Percentiles rank a stretch among this genome's conserved stretches.
Conservation (phyloP, 192 early-diverging fungal species). For the Podila horticola region DNA sequence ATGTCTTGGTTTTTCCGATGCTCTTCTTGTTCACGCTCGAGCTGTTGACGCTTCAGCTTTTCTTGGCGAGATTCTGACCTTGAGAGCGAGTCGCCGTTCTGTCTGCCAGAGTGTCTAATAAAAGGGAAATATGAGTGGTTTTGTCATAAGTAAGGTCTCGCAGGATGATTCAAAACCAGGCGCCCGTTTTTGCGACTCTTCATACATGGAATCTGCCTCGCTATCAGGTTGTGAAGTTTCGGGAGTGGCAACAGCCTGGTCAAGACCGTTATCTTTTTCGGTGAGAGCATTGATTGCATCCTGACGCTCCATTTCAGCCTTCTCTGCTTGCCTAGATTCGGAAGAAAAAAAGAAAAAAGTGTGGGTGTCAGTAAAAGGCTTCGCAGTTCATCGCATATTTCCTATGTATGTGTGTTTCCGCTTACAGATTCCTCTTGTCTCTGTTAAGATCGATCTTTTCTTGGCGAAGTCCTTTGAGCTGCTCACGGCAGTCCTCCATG, state of each 20-base stretch:
- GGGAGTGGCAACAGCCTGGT: slow-evolving; percentile 27
- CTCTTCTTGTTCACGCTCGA: slow-evolving; percentile 61
- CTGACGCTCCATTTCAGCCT: slow-evolving; percentile 56
- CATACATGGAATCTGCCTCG: neutral
- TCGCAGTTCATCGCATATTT: neutral
- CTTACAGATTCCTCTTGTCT: slow-evolving; percentile 73
- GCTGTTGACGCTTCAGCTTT: slow-evolving; percentile 55
- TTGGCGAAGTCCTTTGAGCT: slow-evolving; percentile 75
- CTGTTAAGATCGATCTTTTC: slow-evolving; percentile 77
- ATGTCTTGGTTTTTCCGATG: slow-evolving; percentile 52
- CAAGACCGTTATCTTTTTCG: slow-evolving; percentile 11
- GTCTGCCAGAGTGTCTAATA: neutral
- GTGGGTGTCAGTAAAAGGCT: too few relatives aligned
- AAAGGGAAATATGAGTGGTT: neutral
- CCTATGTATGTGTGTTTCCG: too few relatives aligned
- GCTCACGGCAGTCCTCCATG: slow-evolving; percentile 79
- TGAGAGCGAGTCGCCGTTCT: slow-evolving; percentile 12
- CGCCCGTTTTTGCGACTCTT: neutral
- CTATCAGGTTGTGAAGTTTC: slow-evolving; percentile 2
- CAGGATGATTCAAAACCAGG: too few relatives aligned
- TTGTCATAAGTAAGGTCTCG: too few relatives aligned
- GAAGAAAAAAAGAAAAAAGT: neutral
- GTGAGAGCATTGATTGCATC: slow-evolving; percentile 10
- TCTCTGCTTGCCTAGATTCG: slow-evolving; percentile 41
- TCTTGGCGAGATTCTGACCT: slow-evolving; percentile 57